Evolutionary conservation across 2,329 filamentous ascomycete genomes (phyloP), one percentile per base, ranked within the genome.

Genomic region (Claviceps africana): DNA sequence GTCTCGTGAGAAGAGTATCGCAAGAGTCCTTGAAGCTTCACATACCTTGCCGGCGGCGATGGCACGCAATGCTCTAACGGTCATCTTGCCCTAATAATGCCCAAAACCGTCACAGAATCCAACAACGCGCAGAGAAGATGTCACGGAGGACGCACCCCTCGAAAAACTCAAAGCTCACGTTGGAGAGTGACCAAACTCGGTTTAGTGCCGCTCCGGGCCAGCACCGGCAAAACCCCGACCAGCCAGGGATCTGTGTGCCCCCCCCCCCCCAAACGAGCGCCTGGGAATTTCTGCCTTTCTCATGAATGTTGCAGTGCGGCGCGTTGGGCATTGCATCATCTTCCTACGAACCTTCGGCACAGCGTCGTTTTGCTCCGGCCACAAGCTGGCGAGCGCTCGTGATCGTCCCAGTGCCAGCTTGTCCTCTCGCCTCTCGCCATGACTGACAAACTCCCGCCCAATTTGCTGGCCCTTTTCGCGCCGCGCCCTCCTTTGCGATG

Each of bases 361-460:
- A 25, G 25, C 3, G 21, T 47, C 15, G 11, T n/a, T 17, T n/a
- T 30, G 13, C 22, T 13, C 19, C 19, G 28, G 15, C 35, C 22
- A 28, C 33, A 33, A 37, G 35, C 22, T 40, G 35, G 31, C 31
- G 7, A 35, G 25, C 44, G 46, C 47, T 51, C 30, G 25, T 53
- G 37, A 15, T 47, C 31, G 33, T 46, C 40, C 22, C 46, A 47
- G 15, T 42, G 51, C 22, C 52, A 47, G 51, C 31, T 30, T 37
- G 43, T 19, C n/a, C 7, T 11, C 42, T 47, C 47, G 37, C 45
- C 40, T 19, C 33, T 48, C 50, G 52, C 45, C 56, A 98, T 97
- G 93, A 97, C 93, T 49, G 91, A 96, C 77, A 93, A 94, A 71
- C 85, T 98, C 21, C 91, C 93, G 54, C 88, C 86, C 52, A 91